A percentile compares a stretch with the other conserved stretches of the same genome.
phyloP scores from a whole-genome alignment of 345 rosid genomes.

The Salix viminalis region DNA sequence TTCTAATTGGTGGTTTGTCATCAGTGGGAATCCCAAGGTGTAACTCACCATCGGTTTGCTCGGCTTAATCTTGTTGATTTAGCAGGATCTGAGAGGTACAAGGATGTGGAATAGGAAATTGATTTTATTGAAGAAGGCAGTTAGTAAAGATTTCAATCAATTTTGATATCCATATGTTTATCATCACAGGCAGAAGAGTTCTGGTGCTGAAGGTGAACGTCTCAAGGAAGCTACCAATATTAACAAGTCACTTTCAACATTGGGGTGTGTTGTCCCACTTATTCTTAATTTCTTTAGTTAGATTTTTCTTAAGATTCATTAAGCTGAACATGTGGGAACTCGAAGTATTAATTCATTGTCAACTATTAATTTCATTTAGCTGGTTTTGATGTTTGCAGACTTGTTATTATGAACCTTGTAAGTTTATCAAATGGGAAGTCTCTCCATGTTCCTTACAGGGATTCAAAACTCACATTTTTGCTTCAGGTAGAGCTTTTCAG shows the following conservation, averaged over 20 bases:
- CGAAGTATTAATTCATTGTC: neutral
- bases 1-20: slow-evolving; percentile 18
- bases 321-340: neutral
- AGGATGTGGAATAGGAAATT: neutral
- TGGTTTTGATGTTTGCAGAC: slow-evolving; percentile 47
- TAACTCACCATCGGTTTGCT: slow-evolving; percentile 93
- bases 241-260: slow-evolving; percentile 94
- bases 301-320: neutral
- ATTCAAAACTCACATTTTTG: slow-evolving; percentile 95
- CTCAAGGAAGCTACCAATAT: slow-evolving; percentile 98
- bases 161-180: neutral
- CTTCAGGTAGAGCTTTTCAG: slow-evolving; percentile 61
- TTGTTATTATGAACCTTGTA: slow-evolving; percentile 97
- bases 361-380: neutral
- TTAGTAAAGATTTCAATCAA: neutral
- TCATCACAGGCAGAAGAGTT: slow-evolving; percentile 76
- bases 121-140: neutral
- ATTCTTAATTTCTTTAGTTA: neutral
- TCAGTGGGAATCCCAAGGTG: slow-evolving; percentile 98
- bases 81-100: slow-evolving; percentile 98
- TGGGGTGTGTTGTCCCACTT: slow-evolving; percentile 52
- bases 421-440: slow-evolving; percentile 93
- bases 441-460: slow-evolving; percentile 94
- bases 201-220: slow-evolving; percentile 99
- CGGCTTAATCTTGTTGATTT: slow-evolving; percentile 94